Base-by-base conservation (phyloP, 163 green algal genomes). In the Chloromonas sp. region DNA sequence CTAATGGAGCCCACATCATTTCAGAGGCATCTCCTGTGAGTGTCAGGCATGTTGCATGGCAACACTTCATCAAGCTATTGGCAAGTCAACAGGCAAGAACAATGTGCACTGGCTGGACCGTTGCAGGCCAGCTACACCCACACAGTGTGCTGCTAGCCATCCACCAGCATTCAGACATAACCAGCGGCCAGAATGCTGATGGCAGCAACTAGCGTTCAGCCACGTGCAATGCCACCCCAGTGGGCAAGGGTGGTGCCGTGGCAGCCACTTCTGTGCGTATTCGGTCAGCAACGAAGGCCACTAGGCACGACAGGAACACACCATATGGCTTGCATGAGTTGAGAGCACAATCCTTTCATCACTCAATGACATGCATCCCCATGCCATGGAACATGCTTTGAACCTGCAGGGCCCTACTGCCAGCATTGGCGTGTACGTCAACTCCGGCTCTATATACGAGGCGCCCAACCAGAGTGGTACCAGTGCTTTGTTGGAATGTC, bases 391-490 rank as follows among this genome's bases (percentile, higher is more conserved):
- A 60, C 11, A 15, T 57, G 14, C 74, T 59, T 57, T 58, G 8
- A 60, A 36, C 36, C 36, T 36, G 81, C 92, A 97, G 94, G 97
- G 96, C 57, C 92, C 96, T 3, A 97, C 95, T 61, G 89, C 95
- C 13, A 98, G 94, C 36, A 84, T 99, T n/a, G 96, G 96, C 70
- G 79, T 98, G 2, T 99, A 98, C 88, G 90, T 98, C 3, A 93
- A 98, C 86, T 89, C 88, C 5, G 96, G 96, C 60, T 96, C 91
- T 91, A 94, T 98, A 74, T 96, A 98, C 71, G 96, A 99, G 90
- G 92, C 80, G 14, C 71, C 87, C 8, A 60, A 81, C 36, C 3
- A 36, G 59, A 2, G 2, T 71, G 96, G 97, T 14, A 89, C 88
- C 0, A 96, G 93, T 3, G 96, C 98, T 79, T 82, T 99, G 84